Conservation (phyloP, 1,284 basidiomycete genomes). For the Ustilago cynodontis region DNA sequence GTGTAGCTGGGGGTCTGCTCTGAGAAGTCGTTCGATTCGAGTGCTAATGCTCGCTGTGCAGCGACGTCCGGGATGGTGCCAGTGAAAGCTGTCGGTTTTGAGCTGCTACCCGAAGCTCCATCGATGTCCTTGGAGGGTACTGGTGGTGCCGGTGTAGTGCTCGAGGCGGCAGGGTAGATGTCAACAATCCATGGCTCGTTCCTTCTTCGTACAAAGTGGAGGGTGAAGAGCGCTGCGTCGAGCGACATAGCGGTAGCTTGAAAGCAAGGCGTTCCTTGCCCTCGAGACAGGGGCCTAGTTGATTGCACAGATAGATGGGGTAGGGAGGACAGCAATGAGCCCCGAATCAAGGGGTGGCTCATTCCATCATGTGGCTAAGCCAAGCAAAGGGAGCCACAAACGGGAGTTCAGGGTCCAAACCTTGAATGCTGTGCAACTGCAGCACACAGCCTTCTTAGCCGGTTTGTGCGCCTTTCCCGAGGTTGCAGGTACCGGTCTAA, state of each 20-base stretch:
- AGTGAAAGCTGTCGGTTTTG: slow-evolving; percentile 26
- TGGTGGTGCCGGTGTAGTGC: slow-evolving; percentile 13
- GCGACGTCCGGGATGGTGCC: slow-evolving; percentile 43
- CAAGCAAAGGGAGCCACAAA: not conserved
- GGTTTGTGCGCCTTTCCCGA: not conserved
- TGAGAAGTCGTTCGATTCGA: slow-evolving; percentile 36
- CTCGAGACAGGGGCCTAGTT: not conserved
- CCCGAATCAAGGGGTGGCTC: too few relatives aligned
- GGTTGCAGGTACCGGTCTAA: not conserved
- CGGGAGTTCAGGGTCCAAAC: slow-evolving; percentile 20
- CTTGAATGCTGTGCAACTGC: slow-evolving; percentile 3
- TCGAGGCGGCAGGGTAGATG: slow-evolving; percentile 25
- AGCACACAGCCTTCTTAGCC: not conserved
- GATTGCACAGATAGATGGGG: not conserved
- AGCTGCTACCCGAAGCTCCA: not conserved
- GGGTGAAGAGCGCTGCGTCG: slow-evolving; percentile 54
- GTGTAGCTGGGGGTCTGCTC: slow-evolving; percentile 49
- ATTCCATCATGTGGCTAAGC: not conserved
- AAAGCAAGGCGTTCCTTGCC: too few relatives aligned
- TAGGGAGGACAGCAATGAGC: not conserved
- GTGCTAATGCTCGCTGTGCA: slow-evolving; percentile 28
- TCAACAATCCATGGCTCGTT: slow-evolving; percentile 52
- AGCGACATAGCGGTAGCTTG: slow-evolving; percentile 39
- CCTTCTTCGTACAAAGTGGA: slow-evolving; percentile 43
- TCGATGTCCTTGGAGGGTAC: slow-evolving; percentile 30